These are phyloP conservation scores for Penicillium odoratum DNA, from an alignment of 495 filamentous ascomycete genomes.

Conservation along the genomic window DNA sequence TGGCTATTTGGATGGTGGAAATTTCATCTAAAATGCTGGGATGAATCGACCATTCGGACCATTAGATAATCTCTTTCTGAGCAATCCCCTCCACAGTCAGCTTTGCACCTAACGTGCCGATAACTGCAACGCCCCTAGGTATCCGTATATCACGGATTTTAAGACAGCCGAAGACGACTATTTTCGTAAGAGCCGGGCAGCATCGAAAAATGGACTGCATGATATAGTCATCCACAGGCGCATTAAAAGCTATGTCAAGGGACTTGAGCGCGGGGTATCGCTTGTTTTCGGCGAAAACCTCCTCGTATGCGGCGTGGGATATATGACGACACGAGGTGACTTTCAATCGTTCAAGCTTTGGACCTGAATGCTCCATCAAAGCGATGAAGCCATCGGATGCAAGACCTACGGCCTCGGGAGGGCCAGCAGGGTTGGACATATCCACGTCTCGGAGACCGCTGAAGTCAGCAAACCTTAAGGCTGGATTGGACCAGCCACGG, in stretches of 20 bases:
- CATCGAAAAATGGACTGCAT: constrained; percentile 69
- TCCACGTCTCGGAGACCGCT: constrained; percentile 74
- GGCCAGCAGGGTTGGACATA: constrained; percentile 62
- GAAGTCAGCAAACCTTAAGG: constrained; percentile 68
- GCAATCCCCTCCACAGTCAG: constrained; percentile 52
- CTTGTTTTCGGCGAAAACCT: constrained; percentile 62
- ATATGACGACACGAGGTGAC: constrained; percentile 81
- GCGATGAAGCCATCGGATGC: constrained; percentile 71
- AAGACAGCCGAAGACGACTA: constrained; percentile 85
- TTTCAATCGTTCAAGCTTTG: constrained; percentile 60
- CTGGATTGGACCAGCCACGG: constrained; percentile 68
- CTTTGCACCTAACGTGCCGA: constrained; percentile 51
- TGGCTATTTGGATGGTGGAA: too few relatives aligned
- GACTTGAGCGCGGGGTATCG: constrained; percentile 64
- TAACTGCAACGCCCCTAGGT: constrained; percentile 70
- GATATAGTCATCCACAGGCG: constrained; percentile 70
- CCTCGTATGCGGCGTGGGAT: constrained; percentile 61
- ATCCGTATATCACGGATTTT: constrained; percentile 67
- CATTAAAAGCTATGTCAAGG: constrained; percentile 78
- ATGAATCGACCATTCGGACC: neutral
- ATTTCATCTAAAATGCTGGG: too few relatives aligned
- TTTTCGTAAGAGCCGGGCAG: constrained; percentile 69
- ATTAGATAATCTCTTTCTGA: constrained; percentile 22
- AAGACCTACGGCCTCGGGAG: constrained; percentile 60
- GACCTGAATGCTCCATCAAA: constrained; percentile 81